These are phyloP conservation scores for Euphorbia corollata DNA, from an alignment of 441 rosid species.

Conservation along the genomic window DNA sequence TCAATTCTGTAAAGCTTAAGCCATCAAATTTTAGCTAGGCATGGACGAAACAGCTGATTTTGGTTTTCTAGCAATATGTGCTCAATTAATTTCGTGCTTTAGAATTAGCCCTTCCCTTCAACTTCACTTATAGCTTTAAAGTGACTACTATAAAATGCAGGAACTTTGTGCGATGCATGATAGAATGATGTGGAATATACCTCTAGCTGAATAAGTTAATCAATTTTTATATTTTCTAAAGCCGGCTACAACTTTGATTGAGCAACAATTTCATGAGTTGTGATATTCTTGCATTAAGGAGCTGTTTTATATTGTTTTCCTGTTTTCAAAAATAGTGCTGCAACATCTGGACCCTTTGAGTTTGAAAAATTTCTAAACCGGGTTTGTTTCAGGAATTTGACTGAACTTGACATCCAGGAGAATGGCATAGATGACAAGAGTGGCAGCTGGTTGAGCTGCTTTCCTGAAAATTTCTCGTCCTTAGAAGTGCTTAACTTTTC, in stretches of 20 bases:
- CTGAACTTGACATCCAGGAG: constrained; percentile 63
- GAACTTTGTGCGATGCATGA: no score
- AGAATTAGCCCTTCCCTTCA: background rate
- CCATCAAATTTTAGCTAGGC: background rate
- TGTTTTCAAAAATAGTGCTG: background rate
- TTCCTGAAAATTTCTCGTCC: constrained; percentile 51
- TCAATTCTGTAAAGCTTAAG: background rate
- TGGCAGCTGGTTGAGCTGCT: constrained; percentile 59
- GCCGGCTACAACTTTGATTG: constrained; percentile 5
- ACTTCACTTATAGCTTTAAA: background rate
- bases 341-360: background rate
- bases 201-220: background rate
- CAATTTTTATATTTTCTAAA: background rate
- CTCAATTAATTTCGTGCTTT: background rate
- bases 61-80: background rate
- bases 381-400: constrained; percentile 44
- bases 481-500: constrained; percentile 58
- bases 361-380: constrained; percentile 11
- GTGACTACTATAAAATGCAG: no score
- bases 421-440: constrained; percentile 52
- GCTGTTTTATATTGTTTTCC: background rate
- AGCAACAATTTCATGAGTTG: background rate
- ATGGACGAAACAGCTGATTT: background rate
- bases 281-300: background rate
- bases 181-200: background rate